phyloP scores from a whole-genome alignment of 192 early-diverging fungal genomes.

The Gaertneriomyces semiglobifer region DNA sequence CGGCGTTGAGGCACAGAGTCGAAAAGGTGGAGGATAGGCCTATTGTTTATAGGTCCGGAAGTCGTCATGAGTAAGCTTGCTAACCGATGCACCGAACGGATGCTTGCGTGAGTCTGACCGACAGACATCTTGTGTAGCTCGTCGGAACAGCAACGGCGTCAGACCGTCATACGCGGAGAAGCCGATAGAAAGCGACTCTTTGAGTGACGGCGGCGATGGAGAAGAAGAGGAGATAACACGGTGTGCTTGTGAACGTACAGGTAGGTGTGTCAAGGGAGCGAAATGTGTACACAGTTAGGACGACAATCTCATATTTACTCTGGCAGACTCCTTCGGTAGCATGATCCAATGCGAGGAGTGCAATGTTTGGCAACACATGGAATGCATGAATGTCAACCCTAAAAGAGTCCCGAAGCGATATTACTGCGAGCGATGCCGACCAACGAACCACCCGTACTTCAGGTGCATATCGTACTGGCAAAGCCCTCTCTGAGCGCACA shows the following conservation, averaged over 20 bases:
- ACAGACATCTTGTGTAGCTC: too few species aligned
- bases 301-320: neutral
- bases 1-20: too few species aligned
- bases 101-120: too few species aligned
- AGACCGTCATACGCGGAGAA: too few species aligned
- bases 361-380: constrained; percentile 90
- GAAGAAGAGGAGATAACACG: constrained; percentile 47
- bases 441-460: constrained; percentile 72
- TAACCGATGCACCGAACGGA: too few species aligned
- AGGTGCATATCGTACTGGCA: constrained; percentile 18
- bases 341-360: constrained; percentile 96
- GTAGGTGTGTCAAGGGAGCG: constrained; percentile 52
- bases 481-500: neutral
- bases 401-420: constrained; percentile 83
- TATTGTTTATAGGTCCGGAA: too few species aligned
- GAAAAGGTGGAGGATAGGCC: too few species aligned
- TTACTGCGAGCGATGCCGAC: constrained; percentile 87
- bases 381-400: constrained; percentile 80
- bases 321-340: constrained; percentile 36
- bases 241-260: constrained; percentile 45
- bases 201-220: constrained; percentile 10
- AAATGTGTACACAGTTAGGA: neutral
- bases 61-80: too few species aligned
- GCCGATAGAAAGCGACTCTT: too few species aligned
- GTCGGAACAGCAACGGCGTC: too few species aligned